Percentiles rank a stretch among this genome's conserved stretches.
phyloP scores from a whole-genome alignment of 2,329 filamentous ascomycete species.

The Colletotrichum acutatum region DNA sequence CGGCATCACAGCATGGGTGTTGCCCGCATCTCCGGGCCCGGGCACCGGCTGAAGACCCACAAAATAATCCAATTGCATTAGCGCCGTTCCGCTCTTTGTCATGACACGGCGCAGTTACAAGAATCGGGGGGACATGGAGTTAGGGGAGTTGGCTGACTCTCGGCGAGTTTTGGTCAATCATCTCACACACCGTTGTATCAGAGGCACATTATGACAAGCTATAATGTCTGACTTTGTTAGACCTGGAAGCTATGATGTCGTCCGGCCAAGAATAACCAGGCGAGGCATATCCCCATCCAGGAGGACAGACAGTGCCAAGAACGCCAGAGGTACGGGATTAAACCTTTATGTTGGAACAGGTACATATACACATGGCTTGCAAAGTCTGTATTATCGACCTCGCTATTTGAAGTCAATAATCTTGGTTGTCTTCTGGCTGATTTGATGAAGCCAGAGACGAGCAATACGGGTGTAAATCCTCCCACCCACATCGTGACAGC shows the following conservation, averaged over 20 bases:
- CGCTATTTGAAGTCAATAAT: too few relatives aligned
- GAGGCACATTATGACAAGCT: not conserved
- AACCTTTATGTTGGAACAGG: too few relatives aligned
- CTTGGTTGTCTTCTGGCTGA: not conserved
- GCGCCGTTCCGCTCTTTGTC: not conserved
- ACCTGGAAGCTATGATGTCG: not conserved
- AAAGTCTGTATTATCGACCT: too few relatives aligned
- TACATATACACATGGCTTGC: too few relatives aligned
- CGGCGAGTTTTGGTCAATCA: not conserved
- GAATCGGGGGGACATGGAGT: not conserved
- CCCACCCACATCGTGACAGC: too few relatives aligned
- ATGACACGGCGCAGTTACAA: not conserved
- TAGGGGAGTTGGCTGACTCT: constrained; percentile 45
- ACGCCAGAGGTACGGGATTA: too few relatives aligned
- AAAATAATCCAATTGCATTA: constrained; percentile 21
- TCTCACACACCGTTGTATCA: not conserved
- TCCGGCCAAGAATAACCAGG: not conserved
- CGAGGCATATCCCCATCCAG: not conserved
- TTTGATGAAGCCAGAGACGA: not conserved
- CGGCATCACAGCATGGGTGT: not conserved
- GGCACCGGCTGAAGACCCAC: not conserved
- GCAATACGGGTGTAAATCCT: not conserved
- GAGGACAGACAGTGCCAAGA: not conserved
- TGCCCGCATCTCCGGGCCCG: not conserved
- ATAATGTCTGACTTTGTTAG: too few relatives aligned